phyloP scores from a whole-genome alignment of 768 basidiomycete species.

The Boletus huronensis region DNA sequence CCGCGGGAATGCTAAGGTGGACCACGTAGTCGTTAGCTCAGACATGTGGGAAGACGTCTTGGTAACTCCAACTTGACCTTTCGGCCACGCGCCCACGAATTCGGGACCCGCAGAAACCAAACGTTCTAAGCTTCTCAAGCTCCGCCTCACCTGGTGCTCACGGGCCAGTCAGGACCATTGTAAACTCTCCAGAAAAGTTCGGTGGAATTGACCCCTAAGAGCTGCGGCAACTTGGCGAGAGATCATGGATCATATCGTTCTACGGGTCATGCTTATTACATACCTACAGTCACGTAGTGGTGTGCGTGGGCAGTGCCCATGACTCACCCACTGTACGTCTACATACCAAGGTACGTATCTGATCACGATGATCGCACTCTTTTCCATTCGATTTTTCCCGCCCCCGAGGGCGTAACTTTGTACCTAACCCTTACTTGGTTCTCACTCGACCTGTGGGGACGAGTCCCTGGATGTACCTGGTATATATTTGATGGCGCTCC shows the following conservation, averaged over 20 bases:
- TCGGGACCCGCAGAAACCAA: background rate
- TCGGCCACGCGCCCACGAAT: constrained; percentile 2
- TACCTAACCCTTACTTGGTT: constrained; percentile 15
- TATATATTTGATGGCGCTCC: constrained; percentile 1
- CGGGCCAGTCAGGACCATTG: background rate
- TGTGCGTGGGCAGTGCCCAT: background rate
- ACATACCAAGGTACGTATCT: constrained; percentile 1
- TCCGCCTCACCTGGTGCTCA: background rate
- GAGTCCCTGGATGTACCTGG: constrained; percentile 2
- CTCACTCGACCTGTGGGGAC: background rate
- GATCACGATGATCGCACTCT: constrained; percentile 7
- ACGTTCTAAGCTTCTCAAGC: background rate
- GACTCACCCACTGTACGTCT: constrained; percentile 8
- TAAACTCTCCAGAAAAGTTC: background rate
- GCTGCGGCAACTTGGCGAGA: background rate
- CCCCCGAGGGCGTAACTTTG: constrained; percentile 14
- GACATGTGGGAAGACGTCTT: constrained; percentile 20
- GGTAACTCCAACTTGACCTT: background rate
- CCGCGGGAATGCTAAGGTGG: constrained; percentile 19
- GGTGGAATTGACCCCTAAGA: constrained; percentile 8
- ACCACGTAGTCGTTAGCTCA: constrained; percentile 22
- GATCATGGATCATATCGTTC: constrained; percentile 19
- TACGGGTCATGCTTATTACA: too few species aligned
- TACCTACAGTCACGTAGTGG: constrained; percentile 6
- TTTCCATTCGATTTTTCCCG: constrained; percentile 4